Evolutionary conservation across 1,139 yeast genomes (phyloP).

Genomic region (Starmera stellimalicola): DNA sequence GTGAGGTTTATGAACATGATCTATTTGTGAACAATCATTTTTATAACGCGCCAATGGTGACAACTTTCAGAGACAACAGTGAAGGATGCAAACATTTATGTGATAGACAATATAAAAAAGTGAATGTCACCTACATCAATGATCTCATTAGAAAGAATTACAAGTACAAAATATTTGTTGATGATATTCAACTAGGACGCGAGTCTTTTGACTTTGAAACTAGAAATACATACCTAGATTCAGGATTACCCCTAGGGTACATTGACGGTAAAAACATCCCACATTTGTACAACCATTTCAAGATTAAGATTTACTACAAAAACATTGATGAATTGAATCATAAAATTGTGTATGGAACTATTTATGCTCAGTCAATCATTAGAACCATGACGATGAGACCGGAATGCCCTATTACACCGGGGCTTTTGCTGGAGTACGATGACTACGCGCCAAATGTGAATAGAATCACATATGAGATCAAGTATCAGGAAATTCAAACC

Average conservation of each 20-base stretch:
- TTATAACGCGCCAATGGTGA: constrained; percentile 15
- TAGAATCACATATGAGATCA: constrained; percentile 17
- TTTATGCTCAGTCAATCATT: constrained; percentile 17
- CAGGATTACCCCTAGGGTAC: constrained; percentile 21
- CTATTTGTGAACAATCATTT: constrained; percentile 12
- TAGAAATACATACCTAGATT: constrained; percentile 16
- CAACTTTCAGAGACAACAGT: constrained; percentile 9
- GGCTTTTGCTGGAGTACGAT: constrained; percentile 13
- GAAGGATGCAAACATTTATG: constrained; percentile 13
- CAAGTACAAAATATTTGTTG: constrained; percentile 19
- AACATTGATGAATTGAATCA: constrained; percentile 3
- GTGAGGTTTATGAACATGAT: constrained; percentile 5
- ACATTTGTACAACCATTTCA: constrained; percentile 21
- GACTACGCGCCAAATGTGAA: constrained; percentile 19
- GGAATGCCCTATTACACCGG: constrained; percentile 15
- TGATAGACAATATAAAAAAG: constrained; percentile 13
- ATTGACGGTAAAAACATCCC: constrained; percentile 18
- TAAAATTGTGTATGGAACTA: constrained; percentile 15
- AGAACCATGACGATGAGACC: constrained; percentile 15
- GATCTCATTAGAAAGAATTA: constrained; percentile 18
- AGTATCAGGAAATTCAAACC: constrained; percentile 18
- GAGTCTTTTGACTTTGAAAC: constrained; percentile 19
- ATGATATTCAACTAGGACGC: constrained; percentile 20
- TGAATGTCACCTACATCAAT: constrained; percentile 17
- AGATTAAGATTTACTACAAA: constrained; percentile 17